Evolutionary conservation across 768 basidiomycete species (phyloP).

Genomic region (Russula lepida): DNA sequence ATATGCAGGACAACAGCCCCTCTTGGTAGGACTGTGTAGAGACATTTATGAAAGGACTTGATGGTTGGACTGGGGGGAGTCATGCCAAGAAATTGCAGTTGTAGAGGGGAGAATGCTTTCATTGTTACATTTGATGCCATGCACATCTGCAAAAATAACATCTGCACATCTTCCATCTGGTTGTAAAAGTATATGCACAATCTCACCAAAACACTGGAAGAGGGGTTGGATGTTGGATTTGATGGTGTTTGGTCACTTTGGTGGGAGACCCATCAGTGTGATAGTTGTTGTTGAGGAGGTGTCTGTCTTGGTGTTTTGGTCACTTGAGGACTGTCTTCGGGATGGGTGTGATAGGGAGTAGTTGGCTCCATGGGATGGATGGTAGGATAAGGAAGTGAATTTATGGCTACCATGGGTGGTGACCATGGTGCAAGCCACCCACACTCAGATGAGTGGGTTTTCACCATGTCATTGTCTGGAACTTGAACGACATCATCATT

Average conservation of each 20-base stretch:
- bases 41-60: constrained; percentile 43
- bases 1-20: constrained; percentile 30
- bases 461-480: neutral
- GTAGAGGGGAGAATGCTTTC: neutral
- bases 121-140: neutral
- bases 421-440: too few species aligned
- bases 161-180: neutral
- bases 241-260: neutral
- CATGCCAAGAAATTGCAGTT: constrained; percentile 25
- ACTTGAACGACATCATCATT: neutral
- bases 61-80: constrained; percentile 34
- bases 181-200: neutral
- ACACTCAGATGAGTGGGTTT: too few species aligned
- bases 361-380: neutral
- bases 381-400: constrained; percentile 2
- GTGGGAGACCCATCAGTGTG: neutral
- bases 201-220: constrained; percentile 1
- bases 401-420: neutral
- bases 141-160: neutral
- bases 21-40: constrained; percentile 39
- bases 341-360: neutral
- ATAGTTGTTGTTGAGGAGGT: neutral
- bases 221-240: constrained; percentile 1
- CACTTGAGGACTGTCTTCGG: neutral
- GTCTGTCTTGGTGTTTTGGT: neutral